phyloP scores from a whole-genome alignment of 148 eudicot genomes.

The Silene uniflora region DNA sequence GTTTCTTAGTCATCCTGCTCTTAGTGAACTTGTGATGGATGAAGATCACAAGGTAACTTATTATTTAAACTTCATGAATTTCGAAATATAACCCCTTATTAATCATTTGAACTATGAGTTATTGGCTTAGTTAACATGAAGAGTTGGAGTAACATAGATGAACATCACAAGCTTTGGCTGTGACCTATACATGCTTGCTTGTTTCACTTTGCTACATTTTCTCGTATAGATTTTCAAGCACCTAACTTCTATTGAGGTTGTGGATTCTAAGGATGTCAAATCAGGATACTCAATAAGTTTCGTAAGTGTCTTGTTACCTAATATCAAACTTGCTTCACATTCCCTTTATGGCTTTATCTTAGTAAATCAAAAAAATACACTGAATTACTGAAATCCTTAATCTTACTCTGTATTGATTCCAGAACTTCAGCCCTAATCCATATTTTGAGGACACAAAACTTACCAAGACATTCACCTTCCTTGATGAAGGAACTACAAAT shows the following conservation, averaged over 20 bases:
- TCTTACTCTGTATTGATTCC: conserved; percentile 23
- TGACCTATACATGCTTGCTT: neutral
- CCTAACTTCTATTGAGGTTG: conserved; percentile 81
- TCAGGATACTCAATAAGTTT: conserved; percentile 88
- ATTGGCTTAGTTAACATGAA: neutral
- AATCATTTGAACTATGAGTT: neutral
- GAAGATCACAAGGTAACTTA: conserved; percentile 84
- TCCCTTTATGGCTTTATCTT: neutral
- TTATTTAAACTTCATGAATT: neutral
- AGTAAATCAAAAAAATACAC: neutral
- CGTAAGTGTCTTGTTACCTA: conserved; percentile 45
- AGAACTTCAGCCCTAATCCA: conserved; percentile 81
- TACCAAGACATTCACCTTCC: conserved; percentile 77
- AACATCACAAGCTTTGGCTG: neutral
- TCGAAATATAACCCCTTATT: neutral
- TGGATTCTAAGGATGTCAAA: conserved; percentile 84
- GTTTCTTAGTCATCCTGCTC: conserved; percentile 96
- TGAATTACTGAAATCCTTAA: neutral
- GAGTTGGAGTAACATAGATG: no score
- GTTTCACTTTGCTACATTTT: neutral
- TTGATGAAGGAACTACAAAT: conserved; percentile 83
- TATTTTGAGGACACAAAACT: conserved; percentile 85
- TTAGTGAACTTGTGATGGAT: conserved; percentile 66
- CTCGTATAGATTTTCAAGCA: conserved; percentile 69
- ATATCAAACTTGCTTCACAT: neutral